Evolutionary conservation across 139 green algal species (phyloP), one percentile per base, ranked within the genome.

Genomic region (Volvox africanus): DNA sequence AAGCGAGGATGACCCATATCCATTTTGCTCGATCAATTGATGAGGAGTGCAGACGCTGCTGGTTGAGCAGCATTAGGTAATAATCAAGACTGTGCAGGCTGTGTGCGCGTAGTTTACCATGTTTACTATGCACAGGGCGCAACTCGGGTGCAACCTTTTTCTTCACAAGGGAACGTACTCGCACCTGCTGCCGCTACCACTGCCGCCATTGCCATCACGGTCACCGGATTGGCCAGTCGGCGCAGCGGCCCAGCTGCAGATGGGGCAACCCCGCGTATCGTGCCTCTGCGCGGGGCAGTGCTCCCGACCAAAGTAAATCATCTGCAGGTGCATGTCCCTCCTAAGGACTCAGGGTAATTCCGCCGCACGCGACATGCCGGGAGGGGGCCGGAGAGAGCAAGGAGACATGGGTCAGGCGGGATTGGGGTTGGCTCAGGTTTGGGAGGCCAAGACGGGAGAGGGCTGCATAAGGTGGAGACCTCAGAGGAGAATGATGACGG

Each of bases 271-370:
- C 3, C 68, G 21, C 0, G 94, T 93, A 68, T 98, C 93, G 83
- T 99, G 97, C 13, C 88, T 37, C 92, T 95, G 78, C 0, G 97
- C 97, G 3, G 96, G 95, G 92, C 97, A 98, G 84, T 98, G 92
- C 88, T 98, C 94, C 2, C 97, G 93, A 0, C 97, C 97, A 94
- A 98, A 97, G 71, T 95, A 97, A 61, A 99, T 98, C 37, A 99
- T 97, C 89, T 95, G 93, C 37, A 97, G 80, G 89, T 95, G 89
- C 65, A 92, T 26, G 89, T 95, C 91, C 0, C 67, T 85, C 89
- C 91, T 94, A 81, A 22, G 71, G 20, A 30, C 5, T 6, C 21
- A 28, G 16, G 11, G 65, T 55, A 9, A 5, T 14, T 55, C 44
- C 44, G 44, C 5, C 44, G 44, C 5, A 5, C 5, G 44, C 44